phyloP scores from a whole-genome alignment of 2,329 filamentous ascomycete genomes.

The Cryphonectria naterciae region DNA sequence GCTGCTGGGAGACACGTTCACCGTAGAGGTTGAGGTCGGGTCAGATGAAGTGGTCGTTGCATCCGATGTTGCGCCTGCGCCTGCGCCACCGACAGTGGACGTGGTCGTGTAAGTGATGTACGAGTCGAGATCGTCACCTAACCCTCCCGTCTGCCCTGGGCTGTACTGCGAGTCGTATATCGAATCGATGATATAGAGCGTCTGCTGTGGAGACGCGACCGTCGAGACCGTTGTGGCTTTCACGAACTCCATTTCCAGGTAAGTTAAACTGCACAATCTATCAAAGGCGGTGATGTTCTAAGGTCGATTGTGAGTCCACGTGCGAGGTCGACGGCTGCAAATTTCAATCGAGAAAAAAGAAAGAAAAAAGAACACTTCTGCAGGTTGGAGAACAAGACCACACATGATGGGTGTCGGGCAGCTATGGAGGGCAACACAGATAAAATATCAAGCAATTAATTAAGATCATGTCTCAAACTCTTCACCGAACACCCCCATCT shows the following conservation, averaged over 20 bases:
- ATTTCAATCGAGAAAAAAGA: neutral
- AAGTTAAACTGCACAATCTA: neutral
- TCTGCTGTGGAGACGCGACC: neutral
- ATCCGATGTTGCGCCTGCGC: neutral
- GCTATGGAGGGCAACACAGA: neutral
- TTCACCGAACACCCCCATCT: neutral
- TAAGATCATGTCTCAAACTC: neutral
- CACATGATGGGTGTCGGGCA: neutral
- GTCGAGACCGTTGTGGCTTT: conserved; percentile 12
- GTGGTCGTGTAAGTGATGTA: conserved; percentile 14
- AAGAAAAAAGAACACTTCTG: neutral
- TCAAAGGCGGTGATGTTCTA: no score
- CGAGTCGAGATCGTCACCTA: conserved; percentile 12
- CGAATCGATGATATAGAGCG: conserved; percentile 6
- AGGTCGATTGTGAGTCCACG: neutral
- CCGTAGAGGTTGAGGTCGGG: neutral
- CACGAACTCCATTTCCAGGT: conserved; percentile 8
- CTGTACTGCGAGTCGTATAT: conserved; percentile 13
- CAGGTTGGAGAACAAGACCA: neutral
- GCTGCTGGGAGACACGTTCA: neutral
- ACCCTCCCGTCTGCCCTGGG: conserved; percentile 7
- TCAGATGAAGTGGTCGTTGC: neutral
- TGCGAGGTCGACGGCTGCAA: neutral
- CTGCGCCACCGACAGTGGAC: neutral
- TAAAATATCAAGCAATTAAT: neutral